These are phyloP conservation scores for Tulasnella sp. DNA, from an alignment of 768 basidiomycete genomes.

Conservation along the genomic window DNA sequence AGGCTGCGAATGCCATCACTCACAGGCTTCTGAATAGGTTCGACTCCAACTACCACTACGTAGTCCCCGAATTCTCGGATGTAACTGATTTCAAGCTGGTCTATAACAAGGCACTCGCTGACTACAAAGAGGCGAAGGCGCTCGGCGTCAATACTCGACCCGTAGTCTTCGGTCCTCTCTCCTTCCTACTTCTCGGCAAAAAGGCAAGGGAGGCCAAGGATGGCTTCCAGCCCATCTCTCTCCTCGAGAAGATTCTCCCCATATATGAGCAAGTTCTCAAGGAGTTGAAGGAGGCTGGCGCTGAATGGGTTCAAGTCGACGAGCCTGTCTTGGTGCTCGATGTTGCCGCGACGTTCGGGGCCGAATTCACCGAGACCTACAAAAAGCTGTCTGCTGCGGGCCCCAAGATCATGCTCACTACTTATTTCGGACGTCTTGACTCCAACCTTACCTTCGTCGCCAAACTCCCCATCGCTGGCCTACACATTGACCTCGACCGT, in stretches of 20 bases:
- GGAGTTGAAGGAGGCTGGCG: conserved; percentile 88
- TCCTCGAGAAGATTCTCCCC: conserved; percentile 81
- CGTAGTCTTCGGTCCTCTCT: conserved; percentile 89
- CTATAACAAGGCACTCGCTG: conserved; percentile 89
- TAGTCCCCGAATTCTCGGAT: conserved; percentile 92
- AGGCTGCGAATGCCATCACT: background rate
- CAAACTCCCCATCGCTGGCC: conserved; percentile 84
- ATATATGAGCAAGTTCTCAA: conserved; percentile 83
- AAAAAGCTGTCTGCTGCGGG: conserved; percentile 67
- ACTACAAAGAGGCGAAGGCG: conserved; percentile 89
- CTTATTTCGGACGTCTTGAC: conserved; percentile 95
- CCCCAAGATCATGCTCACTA: conserved; percentile 88
- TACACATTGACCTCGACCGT: conserved; percentile 95
- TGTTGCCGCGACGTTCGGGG: conserved; percentile 60
- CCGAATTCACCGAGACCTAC: conserved; percentile 73
- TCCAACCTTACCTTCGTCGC: conserved; percentile 78
- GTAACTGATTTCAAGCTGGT: conserved; percentile 87
- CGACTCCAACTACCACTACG: conserved; percentile 98
- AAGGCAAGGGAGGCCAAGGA: conserved; percentile 69
- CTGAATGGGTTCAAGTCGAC: conserved; percentile 90
- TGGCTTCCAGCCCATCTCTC: conserved; percentile 82
- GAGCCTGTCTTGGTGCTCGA: conserved; percentile 96
- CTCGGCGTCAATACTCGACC: conserved; percentile 86
- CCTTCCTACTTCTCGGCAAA: conserved; percentile 92
- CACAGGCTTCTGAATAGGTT: conserved; percentile 46